These are phyloP conservation scores for Cladophialophora carrionii DNA, from an alignment of 2,329 filamentous ascomycete genomes.

Conservation along the genomic window DNA sequence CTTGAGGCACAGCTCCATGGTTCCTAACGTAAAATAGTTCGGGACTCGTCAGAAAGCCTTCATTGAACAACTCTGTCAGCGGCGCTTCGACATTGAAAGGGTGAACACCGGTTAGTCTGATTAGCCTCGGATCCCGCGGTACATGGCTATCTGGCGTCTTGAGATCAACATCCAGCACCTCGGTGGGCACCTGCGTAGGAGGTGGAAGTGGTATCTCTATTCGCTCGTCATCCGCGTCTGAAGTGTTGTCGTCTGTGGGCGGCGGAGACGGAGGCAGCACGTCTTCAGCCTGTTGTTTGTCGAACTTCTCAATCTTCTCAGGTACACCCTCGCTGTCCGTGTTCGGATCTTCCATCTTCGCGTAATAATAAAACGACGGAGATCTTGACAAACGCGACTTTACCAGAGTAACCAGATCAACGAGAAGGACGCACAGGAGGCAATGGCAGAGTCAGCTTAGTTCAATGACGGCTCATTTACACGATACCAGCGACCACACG, in stretches of 20 bases:
- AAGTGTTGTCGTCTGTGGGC: conserved; percentile 34
- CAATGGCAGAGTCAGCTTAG: background rate
- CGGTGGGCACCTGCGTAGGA: conserved; percentile 58
- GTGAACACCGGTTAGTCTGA: conserved; percentile 83
- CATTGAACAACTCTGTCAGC: conserved; percentile 73
- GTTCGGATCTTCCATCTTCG: conserved; percentile 29
- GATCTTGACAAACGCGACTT: background rate
- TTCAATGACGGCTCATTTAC: background rate
- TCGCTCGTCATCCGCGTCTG: conserved; percentile 28
- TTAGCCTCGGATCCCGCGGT: conserved; percentile 75
- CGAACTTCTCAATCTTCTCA: conserved; percentile 21
- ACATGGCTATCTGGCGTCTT: conserved; percentile 85
- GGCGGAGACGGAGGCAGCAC: conserved; percentile 36
- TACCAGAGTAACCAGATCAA: background rate
- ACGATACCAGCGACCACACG: background rate
- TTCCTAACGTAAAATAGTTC: conserved; percentile 92
- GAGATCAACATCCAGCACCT: conserved; percentile 73
- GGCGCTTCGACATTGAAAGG: conserved; percentile 91
- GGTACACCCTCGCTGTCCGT: conserved; percentile 24
- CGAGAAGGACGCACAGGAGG: conserved; percentile 1
- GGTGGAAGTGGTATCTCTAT: conserved; percentile 70
- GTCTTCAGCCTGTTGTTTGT: conserved; percentile 22
- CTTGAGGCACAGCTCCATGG: conserved; percentile 79
- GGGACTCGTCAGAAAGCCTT: conserved; percentile 80
- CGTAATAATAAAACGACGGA: background rate